Base-by-base conservation (phyloP, 305 asterid species). In the Fraxinus platypoda region DNA sequence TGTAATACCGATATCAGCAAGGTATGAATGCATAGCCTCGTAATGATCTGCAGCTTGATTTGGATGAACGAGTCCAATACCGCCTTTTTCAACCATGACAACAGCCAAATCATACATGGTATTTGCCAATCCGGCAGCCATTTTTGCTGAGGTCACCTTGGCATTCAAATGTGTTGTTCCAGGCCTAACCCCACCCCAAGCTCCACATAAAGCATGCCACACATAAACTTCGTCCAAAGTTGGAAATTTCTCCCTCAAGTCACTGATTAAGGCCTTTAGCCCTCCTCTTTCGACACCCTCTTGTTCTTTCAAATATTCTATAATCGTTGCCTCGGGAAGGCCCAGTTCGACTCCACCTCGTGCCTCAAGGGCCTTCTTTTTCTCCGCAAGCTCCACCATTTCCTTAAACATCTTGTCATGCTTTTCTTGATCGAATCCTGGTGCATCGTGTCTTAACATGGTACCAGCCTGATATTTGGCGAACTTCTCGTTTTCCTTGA, bases 121-220 rank as follows among this genome's bases (percentile, higher is more conserved):
- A n/a, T 71, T 81, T 6, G 21, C 90, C 78, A 88, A 74, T 21
- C 91, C 91, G 1, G 78, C 75, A 9, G 87, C 49, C 86, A 83
- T 2, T 54, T 87, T 87, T 1, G 88, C 89, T 0, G 21, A 37
- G 15, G 85, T 78, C 31, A 87, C 85, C 80, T 76, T 81, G 64
- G 82, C 68, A 26, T 77, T 78, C 75, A 88, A 81, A 26, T 77
- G 83, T 23, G 89, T 87, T 8, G 88, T 34, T 2, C 88, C 87
- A 0, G 88, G 91, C 86, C 91, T 84, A 28, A 87, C 86, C 4
- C 91, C 91, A 31, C 91, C 90, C 91, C 92, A 89, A 1, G 89
- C 90, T 7, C 92, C 90, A 62, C 92, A 89, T 31, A 89, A 35
- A 7, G 92, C 90, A 46, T 89, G 92, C 92, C 92, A 89, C 3